A percentile compares a stretch with the other conserved stretches of the same genome.
phyloP scores from a whole-genome alignment of 768 basidiomycete species.

The Suillus fuscotomentosus region DNA sequence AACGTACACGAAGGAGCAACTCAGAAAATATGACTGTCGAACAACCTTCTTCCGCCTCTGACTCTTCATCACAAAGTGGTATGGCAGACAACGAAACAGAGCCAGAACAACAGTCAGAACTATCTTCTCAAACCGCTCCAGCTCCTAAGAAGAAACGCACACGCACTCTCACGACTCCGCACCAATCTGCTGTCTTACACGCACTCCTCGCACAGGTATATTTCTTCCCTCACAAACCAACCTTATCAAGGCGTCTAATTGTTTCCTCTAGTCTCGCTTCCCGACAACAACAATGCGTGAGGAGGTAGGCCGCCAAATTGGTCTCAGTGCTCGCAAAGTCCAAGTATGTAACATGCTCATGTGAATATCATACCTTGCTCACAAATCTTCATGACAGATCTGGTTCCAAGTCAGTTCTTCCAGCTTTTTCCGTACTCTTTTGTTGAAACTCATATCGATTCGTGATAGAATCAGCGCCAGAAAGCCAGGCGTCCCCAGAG shows the following conservation, averaged over 20 bases:
- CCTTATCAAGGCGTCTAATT: neutral
- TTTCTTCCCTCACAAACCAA: neutral
- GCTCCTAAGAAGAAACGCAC: conserved; percentile 66
- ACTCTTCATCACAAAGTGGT: conserved; percentile 51
- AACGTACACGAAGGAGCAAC: conserved; percentile 17
- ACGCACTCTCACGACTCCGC: conserved; percentile 83
- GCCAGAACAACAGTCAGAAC: conserved; percentile 41
- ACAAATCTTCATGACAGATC: conserved; percentile 47
- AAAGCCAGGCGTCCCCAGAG: conserved; percentile 77
- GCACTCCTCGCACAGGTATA: conserved; percentile 82
- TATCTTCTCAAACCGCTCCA: conserved; percentile 32
- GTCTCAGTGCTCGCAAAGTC: conserved; percentile 87
- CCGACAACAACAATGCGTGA: conserved; percentile 86
- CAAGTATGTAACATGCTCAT: conserved; percentile 54
- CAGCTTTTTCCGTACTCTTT: neutral
- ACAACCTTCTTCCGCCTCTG: conserved; percentile 28
- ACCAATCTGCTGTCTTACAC: conserved; percentile 86
- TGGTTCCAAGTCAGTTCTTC: conserved; percentile 78
- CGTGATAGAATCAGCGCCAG: conserved; percentile 77
- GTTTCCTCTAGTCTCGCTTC: conserved; percentile 67
- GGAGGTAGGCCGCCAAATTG: conserved; percentile 83
- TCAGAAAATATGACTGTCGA: conserved; percentile 19
- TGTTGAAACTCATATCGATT: conserved; percentile 10
- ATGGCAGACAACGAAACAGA: conserved; percentile 62
- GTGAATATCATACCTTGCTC: conserved; percentile 10